phyloP scores from a whole-genome alignment of 495 filamentous ascomycete species.

The Annulohypoxylon maeteangense region DNA sequence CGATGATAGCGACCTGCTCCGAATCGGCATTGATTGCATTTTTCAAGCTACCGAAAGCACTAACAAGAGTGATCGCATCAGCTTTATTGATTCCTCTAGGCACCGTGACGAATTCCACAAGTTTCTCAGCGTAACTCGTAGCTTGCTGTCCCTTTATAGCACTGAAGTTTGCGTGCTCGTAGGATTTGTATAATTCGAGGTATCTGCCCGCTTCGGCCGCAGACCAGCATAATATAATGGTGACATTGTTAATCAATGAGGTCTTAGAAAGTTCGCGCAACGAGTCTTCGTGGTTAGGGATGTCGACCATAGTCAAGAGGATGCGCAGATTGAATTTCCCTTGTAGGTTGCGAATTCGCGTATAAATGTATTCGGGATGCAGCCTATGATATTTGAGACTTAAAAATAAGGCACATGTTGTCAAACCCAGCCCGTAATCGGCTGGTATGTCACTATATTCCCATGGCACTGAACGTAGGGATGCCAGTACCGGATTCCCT shows the following conservation, averaged over 20 bases:
- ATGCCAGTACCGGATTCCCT: conserved; percentile 90
- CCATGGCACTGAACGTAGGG: conserved; percentile 87
- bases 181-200: conserved; percentile 92
- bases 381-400: conserved; percentile 97
- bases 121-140: conserved; percentile 81
- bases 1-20: conserved; percentile 82
- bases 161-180: conserved; percentile 82
- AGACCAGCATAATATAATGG: conserved; percentile 91
- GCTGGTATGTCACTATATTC: conserved; percentile 95
- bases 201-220: conserved; percentile 93
- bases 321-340: conserved; percentile 86
- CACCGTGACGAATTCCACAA: conserved; percentile 93
- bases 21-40: conserved; percentile 87
- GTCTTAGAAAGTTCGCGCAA: conserved; percentile 89
- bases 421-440: conserved; percentile 88
- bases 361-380: conserved; percentile 98
- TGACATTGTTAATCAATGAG: conserved; percentile 85
- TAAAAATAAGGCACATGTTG: conserved; percentile 91
- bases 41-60: conserved; percentile 85
- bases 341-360: conserved; percentile 80
- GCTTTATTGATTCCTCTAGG: conserved; percentile 93
- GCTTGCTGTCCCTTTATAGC: conserved; percentile 85
- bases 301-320: conserved; percentile 91
- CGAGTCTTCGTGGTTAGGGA: conserved; percentile 82
- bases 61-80: conserved; percentile 86